Percentiles rank a stretch among this genome's conserved stretches.
Evolutionary conservation across 164 flowering plant genomes (phyloP).

Genomic region (Stephania japonica): DNA sequence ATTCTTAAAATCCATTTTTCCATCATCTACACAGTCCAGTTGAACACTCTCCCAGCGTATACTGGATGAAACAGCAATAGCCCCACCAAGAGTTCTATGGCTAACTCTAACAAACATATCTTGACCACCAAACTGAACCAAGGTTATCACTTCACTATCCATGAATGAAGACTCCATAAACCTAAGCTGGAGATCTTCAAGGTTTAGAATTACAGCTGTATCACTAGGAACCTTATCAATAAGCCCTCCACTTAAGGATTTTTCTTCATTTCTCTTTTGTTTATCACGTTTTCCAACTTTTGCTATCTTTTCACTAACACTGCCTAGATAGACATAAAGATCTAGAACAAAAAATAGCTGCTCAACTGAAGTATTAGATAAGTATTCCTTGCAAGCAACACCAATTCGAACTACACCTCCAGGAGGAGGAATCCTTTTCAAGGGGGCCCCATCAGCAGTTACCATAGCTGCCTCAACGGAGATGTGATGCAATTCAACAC

Average conservation of each 20-base stretch:
- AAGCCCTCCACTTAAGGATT: constrained; percentile 31
- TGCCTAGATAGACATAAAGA: constrained; percentile 74
- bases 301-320: constrained; percentile 67
- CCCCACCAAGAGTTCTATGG: constrained; percentile 95
- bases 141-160: constrained; percentile 53
- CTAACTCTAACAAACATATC: constrained; percentile 57
- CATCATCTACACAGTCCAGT: constrained; percentile 70
- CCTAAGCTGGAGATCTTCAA: constrained; percentile 63
- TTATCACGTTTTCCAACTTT: constrained; percentile 43
- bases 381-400: constrained; percentile 58
- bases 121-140: constrained; percentile 74
- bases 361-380: constrained; percentile 87
- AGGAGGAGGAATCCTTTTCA: constrained; percentile 75
- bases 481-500: constrained; percentile 71
- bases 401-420: constrained; percentile 90
- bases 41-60: constrained; percentile 66
- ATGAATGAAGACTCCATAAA: constrained; percentile 62
- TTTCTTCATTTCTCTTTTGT: constrained; percentile 20
- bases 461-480: constrained; percentile 88
- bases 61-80: constrained; percentile 71
- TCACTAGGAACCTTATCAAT: constrained; percentile 87
- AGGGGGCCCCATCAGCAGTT: constrained; percentile 84
- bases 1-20: constrained; percentile 29
- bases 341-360: constrained; percentile 86
- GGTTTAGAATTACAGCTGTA: constrained; percentile 69